These are phyloP conservation scores for Beauveria sp. DNA, from an alignment of 2,329 filamentous ascomycete genomes.

Conservation along the genomic window DNA sequence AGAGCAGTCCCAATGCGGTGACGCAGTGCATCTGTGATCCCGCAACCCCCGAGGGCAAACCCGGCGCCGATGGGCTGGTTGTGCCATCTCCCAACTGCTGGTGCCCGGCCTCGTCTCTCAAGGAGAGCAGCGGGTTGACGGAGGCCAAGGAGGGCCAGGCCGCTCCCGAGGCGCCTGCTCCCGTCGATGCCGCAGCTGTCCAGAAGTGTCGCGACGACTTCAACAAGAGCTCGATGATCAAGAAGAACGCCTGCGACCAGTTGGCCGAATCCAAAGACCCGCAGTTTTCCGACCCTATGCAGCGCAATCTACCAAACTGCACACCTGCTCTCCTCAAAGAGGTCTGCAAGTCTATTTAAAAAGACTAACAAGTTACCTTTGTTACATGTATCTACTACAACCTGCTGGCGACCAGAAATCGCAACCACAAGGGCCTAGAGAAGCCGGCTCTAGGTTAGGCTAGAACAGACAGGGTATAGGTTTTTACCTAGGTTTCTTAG, in stretches of 20 bases:
- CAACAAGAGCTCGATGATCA: neutral
- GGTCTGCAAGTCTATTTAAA: neutral
- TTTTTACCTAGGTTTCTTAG: neutral
- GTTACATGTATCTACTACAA: neutral
- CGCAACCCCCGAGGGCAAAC: neutral
- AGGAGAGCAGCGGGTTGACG: neutral
- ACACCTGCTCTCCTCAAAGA: neutral
- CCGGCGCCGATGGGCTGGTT: neutral
- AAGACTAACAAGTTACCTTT: neutral
- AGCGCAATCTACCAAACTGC: neutral
- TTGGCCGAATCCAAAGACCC: rapidly evolving
- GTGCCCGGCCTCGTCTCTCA: neutral
- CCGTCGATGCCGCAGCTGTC: neutral
- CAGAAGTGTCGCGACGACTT: neutral
- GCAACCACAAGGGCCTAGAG: neutral
- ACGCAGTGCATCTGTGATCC: neutral
- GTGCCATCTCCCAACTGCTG: neutral
- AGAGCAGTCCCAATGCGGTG: neutral
- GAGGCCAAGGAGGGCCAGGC: neutral
- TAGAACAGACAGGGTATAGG: neutral
- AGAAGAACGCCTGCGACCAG: neutral
- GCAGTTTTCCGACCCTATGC: neutral
- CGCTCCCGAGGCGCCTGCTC: neutral
- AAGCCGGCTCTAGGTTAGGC: neutral
- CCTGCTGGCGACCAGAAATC: neutral